Base-by-base conservation (phyloP, 331 rosid genomes). In the Pyrus hybrid region DNA sequence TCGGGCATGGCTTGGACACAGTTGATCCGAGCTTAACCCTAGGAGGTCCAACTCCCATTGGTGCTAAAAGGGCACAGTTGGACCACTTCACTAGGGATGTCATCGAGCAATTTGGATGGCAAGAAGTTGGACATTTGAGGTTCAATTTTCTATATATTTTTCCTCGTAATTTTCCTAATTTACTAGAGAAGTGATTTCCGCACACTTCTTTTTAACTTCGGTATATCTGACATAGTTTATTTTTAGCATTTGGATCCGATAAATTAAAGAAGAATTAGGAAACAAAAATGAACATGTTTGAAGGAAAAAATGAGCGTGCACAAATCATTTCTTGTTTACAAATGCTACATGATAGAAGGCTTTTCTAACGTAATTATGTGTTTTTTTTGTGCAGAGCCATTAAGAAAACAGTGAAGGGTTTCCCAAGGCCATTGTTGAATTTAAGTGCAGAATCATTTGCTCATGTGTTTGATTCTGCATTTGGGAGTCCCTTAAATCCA, bases 71-170 rank as follows among this genome's bases (percentile, higher is more conserved):
- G 65, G 99, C 96, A 51, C 76, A 79, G 0, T 51, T 92, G 18
- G 84, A 41, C 21, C 0, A 3, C 33, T 32, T 77, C 64, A 67
- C 72, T 6, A 83, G 26, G 61, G 96, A 90, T 77, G 8, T 94
- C 51, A 82, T 86, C 57, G 11, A n/a, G 63, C 90, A 94, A 65
- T 94, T 94, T 75, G 99, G 51, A 61, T 89, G 56, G n/a, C 93
- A 92, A 57, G 98, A 93, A 91, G 95, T 91, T 73, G 97, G 97
- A 41, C 97, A 93, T 67, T 76, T 91, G 76, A 88, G 95, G 91
- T 87, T 72, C 43, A 78, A 49, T 49, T 2, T 16, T 49, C n/a
- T 2, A 49, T 16, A 2, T 1, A 49, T 17, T 49, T 49, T 49
- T 14, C 43, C 43, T 37, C 18, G 6, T 47, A 37, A 14, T 47